Base-by-base conservation (phyloP, 306 rosid species). In the Nissolia schottii region DNA sequence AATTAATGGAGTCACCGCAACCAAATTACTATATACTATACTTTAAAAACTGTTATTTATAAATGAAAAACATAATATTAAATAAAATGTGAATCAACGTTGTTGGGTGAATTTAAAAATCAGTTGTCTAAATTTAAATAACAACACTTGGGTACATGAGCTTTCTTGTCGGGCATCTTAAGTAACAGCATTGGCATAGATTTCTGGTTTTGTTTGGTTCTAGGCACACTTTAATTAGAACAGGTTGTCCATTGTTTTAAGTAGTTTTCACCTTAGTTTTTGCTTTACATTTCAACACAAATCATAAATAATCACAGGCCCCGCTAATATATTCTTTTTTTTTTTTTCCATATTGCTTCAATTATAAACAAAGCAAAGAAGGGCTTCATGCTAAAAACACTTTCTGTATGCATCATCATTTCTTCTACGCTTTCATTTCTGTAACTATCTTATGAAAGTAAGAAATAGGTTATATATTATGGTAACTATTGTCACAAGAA, bases 351-450 rank as follows among this genome's bases (percentile, higher is more conserved):
- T 1, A 66, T 83, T 79, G 82, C 88, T 85, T 85, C 61, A 57
- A 73, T 83, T 83, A 66, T 68, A 83, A 79, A 81, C 86, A 55
- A 87, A 83, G 86, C 79, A 68, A 76, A 73, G 61, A 76, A 73
- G 61, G 58, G 43, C 60, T 15, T 56, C 35, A 41, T 46, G 28
- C 55, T 61, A 29, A 64, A 25, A 62, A 28, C 67, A 59, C 67
- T 22, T n/a, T n/a, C n/a, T 6, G 51, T 74, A 55, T 63, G 62
- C n/a, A 20, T 23, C 66, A 48, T 57, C 62, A 64, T 63, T 51
- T 41, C 77, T 31, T 54, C 45, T 62, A 63, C 38, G 16, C 63
- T 74, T 73, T 11, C 51, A 48, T 51, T 60, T 58, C 22, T 54
- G 64, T 61, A 53, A 19, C 19, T 55, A 12, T 75, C 28, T 16